phyloP scores from a whole-genome alignment of 345 rosid species.

The Populus ilicifolia region DNA sequence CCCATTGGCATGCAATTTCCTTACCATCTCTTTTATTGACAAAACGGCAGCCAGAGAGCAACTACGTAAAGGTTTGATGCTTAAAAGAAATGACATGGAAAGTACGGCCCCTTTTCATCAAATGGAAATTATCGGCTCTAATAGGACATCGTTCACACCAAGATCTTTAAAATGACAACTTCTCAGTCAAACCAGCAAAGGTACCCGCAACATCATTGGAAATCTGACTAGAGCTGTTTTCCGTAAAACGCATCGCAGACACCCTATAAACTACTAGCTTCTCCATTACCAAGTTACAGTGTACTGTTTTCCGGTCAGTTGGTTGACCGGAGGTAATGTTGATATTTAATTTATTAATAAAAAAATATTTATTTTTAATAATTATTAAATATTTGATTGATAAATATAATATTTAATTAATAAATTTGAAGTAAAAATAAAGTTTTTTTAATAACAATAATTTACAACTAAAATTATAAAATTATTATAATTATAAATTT shows the following conservation, averaged over 20 bases:
- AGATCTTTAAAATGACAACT: slow-evolving; percentile 66
- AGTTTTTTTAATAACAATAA: too few relatives aligned
- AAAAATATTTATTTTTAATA: too few relatives aligned
- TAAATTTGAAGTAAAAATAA: too few relatives aligned
- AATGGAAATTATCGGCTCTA: slow-evolving; percentile 77
- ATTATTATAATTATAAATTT: too few relatives aligned
- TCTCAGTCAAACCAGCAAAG: slow-evolving; percentile 70
- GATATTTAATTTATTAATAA: too few relatives aligned
- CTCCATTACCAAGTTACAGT: slow-evolving; percentile 58
- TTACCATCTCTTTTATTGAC: slow-evolving; percentile 87
- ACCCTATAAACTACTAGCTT: slow-evolving; percentile 63
- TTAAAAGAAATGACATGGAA: slow-evolving; percentile 76
- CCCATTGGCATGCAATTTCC: slow-evolving; percentile 66
- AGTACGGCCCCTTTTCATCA: slow-evolving; percentile 74
- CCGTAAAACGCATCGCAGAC: slow-evolving; percentile 68
- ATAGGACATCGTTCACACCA: slow-evolving; percentile 72
- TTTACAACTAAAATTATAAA: too few relatives aligned
- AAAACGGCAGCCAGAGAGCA: slow-evolving; percentile 45
- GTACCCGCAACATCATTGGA: slow-evolving; percentile 59
- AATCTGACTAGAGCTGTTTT: slow-evolving; percentile 64
- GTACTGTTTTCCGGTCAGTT: too few relatives aligned
- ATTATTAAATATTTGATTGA: too few relatives aligned
- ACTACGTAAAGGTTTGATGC: slow-evolving; percentile 45
- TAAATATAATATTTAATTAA: too few relatives aligned
- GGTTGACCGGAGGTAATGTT: too few relatives aligned